phyloP scores from a whole-genome alignment of 352 stramenopile species.

The Globisporangium parvum region DNA sequence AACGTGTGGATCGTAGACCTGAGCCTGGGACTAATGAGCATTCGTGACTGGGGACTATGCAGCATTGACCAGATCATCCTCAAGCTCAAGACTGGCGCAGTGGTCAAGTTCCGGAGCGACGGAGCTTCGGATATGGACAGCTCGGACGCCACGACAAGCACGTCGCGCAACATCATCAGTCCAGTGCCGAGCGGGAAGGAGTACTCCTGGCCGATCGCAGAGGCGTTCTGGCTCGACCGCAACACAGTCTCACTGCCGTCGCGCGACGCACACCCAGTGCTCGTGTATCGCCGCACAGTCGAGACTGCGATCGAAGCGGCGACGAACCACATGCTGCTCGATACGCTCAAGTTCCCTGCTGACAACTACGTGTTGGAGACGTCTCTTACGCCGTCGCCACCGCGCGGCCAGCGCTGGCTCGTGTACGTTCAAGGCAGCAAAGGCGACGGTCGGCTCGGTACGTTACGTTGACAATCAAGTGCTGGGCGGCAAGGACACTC shows the following conservation, averaged over 20 bases:
- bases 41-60: not conserved
- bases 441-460: slow-evolving; percentile 68
- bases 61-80: slow-evolving; percentile 83
- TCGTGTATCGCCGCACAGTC: slow-evolving; percentile 63
- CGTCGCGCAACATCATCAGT: slow-evolving; percentile 62
- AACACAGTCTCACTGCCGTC: slow-evolving; percentile 70
- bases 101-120: slow-evolving; percentile 81
- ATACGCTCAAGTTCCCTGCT: slow-evolving; percentile 84
- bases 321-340: slow-evolving; percentile 83
- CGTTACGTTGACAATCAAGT: not conserved
- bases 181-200: slow-evolving; percentile 72
- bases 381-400: slow-evolving; percentile 45
- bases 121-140: slow-evolving; percentile 26
- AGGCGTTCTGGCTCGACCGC: slow-evolving; percentile 82
- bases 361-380: slow-evolving; percentile 73
- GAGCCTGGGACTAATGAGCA: not conserved
- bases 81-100: slow-evolving; percentile 75
- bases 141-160: slow-evolving; percentile 23
- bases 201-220: slow-evolving; percentile 77
- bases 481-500: no score
- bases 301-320: slow-evolving; percentile 77
- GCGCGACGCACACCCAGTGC: slow-evolving; percentile 67
- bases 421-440: slow-evolving; percentile 81
- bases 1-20: not conserved
- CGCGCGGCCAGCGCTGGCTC: slow-evolving; percentile 72